Base-by-base conservation (phyloP, 176 grass and related monocot species). In the Triticum aestivum region DNA sequence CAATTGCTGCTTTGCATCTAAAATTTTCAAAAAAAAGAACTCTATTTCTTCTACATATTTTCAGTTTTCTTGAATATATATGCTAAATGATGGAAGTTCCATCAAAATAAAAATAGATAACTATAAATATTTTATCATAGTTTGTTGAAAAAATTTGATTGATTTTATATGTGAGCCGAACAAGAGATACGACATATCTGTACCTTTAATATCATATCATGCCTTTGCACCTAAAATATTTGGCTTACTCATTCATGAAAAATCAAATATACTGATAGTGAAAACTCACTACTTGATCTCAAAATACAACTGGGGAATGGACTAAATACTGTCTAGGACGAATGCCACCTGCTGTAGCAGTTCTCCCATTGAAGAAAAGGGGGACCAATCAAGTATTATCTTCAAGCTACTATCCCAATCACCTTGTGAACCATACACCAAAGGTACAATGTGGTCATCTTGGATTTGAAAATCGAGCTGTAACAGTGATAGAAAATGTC, bases 351-450 rank as follows among this genome's bases (percentile, higher is more conserved):
- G 93, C 33, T 88, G 84, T 37, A 98, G 84, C 34, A 98, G 86
- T 77, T 98, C 91, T 71, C 92, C 90, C 85, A 88, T 86, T 62
- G 91, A 95, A 91, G 90, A 98, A 85, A 98, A 95, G 9, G 96
- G 96, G 58, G 96, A 98, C 93, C 96, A 98, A 44, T 94, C 90
- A 84, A 88, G 83, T 75, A 98, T 68, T 81, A 92, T 92, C 88
- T 95, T 86, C 75, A 95, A 85, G 86, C 93, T 95, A 86, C 82
- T 88, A 23, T 98, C 96, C 89, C 93, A 98, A 88, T 95, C 96
- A 89, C 88, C 96, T n/a, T 89, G 88, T 85, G 90, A 95, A 90
- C 81, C 85, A 63, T 79, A 91, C 11, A 89, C 87, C 62, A 94
- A 91, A 63, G 96, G 96, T 83, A 91, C 74, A 74, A 88, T 87